These are phyloP conservation scores for Annulohypoxylon maeteangense DNA, from an alignment of 495 filamentous ascomycete species.

Conservation along the genomic window DNA sequence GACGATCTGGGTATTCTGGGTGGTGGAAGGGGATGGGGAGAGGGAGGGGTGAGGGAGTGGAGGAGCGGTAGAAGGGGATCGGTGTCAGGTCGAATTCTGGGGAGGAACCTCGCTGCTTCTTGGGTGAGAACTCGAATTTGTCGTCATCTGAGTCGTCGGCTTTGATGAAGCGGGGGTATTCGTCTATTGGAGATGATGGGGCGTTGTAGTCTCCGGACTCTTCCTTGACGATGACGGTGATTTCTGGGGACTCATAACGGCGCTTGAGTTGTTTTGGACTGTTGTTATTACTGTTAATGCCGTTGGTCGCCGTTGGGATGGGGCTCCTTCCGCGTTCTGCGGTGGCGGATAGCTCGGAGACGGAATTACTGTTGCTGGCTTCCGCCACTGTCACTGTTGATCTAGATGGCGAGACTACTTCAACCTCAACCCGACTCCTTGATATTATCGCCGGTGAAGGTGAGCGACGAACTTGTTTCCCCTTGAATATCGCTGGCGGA, in stretches of 20 bases:
- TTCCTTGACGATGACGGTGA: constrained; percentile 2
- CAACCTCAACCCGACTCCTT: background rate
- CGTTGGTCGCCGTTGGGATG: background rate
- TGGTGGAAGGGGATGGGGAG: constrained; percentile 6
- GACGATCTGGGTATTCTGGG: constrained; percentile 17
- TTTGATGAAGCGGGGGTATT: background rate
- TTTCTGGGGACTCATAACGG: background rate
- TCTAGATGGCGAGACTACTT: background rate
- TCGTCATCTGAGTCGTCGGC: constrained; percentile 7
- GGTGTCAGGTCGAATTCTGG: background rate
- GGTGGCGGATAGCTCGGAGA: background rate
- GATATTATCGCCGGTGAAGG: background rate
- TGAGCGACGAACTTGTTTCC: constrained; percentile 7
- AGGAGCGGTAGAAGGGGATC: constrained; percentile 9
- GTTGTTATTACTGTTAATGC: background rate
- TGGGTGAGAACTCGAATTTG: constrained; percentile 1
- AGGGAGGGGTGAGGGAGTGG: background rate
- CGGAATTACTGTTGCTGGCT: constrained; percentile 1
- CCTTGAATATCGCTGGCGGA: background rate
- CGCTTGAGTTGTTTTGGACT: background rate
- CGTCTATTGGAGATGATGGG: background rate
- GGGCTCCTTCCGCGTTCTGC: background rate
- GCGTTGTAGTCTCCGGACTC: background rate
- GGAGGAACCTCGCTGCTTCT: background rate
- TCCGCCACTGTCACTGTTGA: background rate